Evolutionary conservation across 2,329 filamentous ascomycete species (phyloP), one percentile per base, ranked within the genome.

Genomic region (Xylariaceae sp.): DNA sequence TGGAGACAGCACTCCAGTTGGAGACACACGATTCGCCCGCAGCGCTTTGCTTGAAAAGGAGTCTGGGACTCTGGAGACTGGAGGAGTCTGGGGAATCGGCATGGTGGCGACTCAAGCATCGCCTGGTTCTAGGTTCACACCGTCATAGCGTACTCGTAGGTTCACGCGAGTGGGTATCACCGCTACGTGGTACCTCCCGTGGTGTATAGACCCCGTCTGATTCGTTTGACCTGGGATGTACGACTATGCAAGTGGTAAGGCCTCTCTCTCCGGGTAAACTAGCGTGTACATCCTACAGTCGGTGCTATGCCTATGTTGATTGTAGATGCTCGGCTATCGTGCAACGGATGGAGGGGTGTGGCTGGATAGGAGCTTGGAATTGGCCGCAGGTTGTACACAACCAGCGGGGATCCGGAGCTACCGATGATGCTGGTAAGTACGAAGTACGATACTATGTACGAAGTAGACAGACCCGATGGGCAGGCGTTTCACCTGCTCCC

Each of bases 161-260:
- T 51, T 55, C 48, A 18, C 52, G 51, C 44, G 37, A 39, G 55
- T 47, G 53, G 47, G 53, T 49, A 45, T 56, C 48, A 30, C 23
- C 17, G 48, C 6, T 65, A 58, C 10, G 11, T 34, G 49, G 49
- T 23, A 6, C 49, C 18, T 51, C 75, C 72, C 76, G 75, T 77
- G 76, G 73, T 62, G 66, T 62, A 56, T 72, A 66, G 65, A 69
- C 68, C 71, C 62, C 68, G 64, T 74, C 70, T 70, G 67, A 77
- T 78, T 77, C 74, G 75, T 62, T 63, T 65, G 61, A 51, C 55
- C 42, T 50, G 4, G 42, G 47, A 48, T n/a, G 23, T 37, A 51
- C 49, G 51, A 50, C 37, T 18, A 52, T 53, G 55, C 62, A 62
- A 62, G 63, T 63, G 49, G 55, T 30, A 34, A 55, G 45, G 53